A percentile compares a stretch with the other conserved stretches of the same genome.
Conservation (phyloP, 495 filamentous ascomycete species). For the Aspergillus baeticus region DNA sequence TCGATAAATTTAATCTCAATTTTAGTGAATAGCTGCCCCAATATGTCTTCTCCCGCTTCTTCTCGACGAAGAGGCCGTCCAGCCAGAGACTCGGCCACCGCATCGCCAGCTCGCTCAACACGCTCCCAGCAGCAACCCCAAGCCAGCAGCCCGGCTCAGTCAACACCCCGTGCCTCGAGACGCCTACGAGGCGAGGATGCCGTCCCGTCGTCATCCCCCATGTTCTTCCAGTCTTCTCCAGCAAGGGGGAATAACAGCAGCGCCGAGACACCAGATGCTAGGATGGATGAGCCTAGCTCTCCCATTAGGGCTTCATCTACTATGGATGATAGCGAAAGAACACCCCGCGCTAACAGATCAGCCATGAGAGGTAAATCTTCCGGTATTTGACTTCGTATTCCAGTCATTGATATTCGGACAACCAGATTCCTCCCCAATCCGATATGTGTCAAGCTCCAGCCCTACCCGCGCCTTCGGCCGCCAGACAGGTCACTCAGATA, state of each 20-base stretch:
- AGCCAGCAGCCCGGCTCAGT: conserved; percentile 40
- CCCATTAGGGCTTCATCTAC: conserved; percentile 59
- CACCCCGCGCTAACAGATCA: conserved; percentile 64
- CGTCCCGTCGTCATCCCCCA: conserved; percentile 68
- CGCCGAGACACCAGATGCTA: conserved; percentile 53
- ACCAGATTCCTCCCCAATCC: conserved; percentile 85
- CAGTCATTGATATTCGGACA: not conserved
- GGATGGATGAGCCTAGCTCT: conserved; percentile 62
- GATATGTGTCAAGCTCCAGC: conserved; percentile 84
- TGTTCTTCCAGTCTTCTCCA: conserved; percentile 81
- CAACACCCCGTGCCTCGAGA: conserved; percentile 47
- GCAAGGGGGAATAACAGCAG: conserved; percentile 52
- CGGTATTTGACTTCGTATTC: not conserved
- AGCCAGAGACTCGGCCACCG: conserved; percentile 36
- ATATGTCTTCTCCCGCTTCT: conserved; percentile 52
- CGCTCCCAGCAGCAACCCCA: conserved; percentile 36
- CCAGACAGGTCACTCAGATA: conserved; percentile 54
- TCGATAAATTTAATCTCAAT: not conserved
- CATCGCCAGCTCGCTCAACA: conserved; percentile 41
- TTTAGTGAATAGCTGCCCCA: conserved; percentile 5
- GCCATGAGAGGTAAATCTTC: conserved; percentile 63
- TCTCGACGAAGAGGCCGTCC: conserved; percentile 42
- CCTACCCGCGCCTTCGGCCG: conserved; percentile 61
- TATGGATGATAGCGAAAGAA: conserved; percentile 63
- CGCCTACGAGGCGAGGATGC: conserved; percentile 37